phyloP scores from a whole-genome alignment of 805 yeast genomes.

The Ogataea trehaloabstinens region DNA sequence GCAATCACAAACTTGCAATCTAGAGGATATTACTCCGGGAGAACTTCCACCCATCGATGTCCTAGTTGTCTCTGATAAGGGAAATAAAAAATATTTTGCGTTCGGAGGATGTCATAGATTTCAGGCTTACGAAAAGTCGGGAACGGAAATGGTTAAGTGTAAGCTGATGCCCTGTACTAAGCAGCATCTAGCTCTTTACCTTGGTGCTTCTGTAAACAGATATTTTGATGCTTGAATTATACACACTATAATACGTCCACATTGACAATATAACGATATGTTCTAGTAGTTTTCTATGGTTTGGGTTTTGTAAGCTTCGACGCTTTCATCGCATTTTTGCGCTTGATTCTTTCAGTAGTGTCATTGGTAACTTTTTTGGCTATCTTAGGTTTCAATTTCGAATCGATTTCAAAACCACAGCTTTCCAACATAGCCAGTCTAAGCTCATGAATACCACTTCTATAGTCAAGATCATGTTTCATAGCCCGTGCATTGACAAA shows the following conservation, averaged over 20 bases:
- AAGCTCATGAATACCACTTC: slow-evolving; percentile 56
- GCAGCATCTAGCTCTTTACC: slow-evolving; percentile 61
- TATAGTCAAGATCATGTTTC: slow-evolving; percentile 21
- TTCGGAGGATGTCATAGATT: slow-evolving; percentile 91
- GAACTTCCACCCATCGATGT: slow-evolving; percentile 85
- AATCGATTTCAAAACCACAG: slow-evolving; percentile 39
- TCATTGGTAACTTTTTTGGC: slow-evolving; percentile 11
- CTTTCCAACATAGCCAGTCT: slow-evolving; percentile 50
- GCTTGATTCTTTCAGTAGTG: slow-evolving; percentile 11
- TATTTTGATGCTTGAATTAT: slow-evolving; percentile 36
- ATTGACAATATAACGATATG: too few species aligned
- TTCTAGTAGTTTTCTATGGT: too few species aligned
- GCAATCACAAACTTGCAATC: slow-evolving; percentile 57
- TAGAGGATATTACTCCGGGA: slow-evolving; percentile 51
- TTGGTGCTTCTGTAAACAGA: slow-evolving; percentile 65
- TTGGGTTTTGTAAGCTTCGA: slow-evolving; percentile 5
- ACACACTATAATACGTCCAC: too few species aligned
- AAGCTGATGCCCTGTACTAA: slow-evolving; percentile 75
- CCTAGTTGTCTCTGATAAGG: slow-evolving; percentile 60
- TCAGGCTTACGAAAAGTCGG: slow-evolving; percentile 73
- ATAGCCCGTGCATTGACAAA: slow-evolving; percentile 51
- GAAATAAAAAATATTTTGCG: slow-evolving; percentile 66
- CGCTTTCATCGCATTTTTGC: slow-evolving; percentile 14
- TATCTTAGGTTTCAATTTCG: slow-evolving; percentile 11
- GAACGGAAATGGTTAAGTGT: slow-evolving; percentile 56